Percentiles rank a stretch among this genome's conserved stretches.
Evolutionary conservation across 169 alveolate genomes (phyloP).

Genomic region (Eimeria mitis): DNA sequence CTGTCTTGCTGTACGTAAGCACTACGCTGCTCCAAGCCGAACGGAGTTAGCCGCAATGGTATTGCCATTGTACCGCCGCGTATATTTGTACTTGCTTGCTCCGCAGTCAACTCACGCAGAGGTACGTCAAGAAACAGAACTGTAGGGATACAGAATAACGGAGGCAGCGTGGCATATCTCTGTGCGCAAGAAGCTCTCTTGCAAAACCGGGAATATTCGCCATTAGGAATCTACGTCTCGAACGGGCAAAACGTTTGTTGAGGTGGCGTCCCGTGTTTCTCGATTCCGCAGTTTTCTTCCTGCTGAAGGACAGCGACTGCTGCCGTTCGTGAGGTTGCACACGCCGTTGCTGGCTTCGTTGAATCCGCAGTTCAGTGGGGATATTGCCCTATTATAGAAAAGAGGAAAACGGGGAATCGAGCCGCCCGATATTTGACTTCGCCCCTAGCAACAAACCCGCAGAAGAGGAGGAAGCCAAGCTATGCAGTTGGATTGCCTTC

Average conservation of each 20-base stretch:
- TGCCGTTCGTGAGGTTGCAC: not conserved
- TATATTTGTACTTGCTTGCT: not conserved
- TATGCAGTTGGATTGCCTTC: not conserved
- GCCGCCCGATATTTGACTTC: not conserved
- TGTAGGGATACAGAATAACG: not conserved
- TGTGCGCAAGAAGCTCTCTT: not conserved
- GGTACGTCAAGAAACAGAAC: not conserved
- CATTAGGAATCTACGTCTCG: not conserved
- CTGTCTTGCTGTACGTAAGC: slow-evolving; percentile 41
- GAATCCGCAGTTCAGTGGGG: not conserved
- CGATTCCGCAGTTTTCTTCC: not conserved
- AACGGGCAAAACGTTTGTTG: not conserved
- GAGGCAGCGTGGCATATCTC: not conserved
- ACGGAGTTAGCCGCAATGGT: slow-evolving; percentile 50
- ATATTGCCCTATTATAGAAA: too few species aligned
- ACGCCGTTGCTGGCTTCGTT: not conserved
- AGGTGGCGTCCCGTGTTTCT: not conserved
- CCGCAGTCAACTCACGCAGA: not conserved
- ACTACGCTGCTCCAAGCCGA: slow-evolving; percentile 82
- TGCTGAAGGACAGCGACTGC: not conserved
- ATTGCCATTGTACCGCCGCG: slow-evolving; percentile 8
- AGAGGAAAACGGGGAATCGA: too few species aligned
- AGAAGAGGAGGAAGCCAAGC: not conserved
- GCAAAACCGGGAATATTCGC: not conserved
- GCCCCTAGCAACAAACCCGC: not conserved